Base-by-base conservation (phyloP, 495 filamentous ascomycete genomes). In the Daldinia caldariorum region DNA sequence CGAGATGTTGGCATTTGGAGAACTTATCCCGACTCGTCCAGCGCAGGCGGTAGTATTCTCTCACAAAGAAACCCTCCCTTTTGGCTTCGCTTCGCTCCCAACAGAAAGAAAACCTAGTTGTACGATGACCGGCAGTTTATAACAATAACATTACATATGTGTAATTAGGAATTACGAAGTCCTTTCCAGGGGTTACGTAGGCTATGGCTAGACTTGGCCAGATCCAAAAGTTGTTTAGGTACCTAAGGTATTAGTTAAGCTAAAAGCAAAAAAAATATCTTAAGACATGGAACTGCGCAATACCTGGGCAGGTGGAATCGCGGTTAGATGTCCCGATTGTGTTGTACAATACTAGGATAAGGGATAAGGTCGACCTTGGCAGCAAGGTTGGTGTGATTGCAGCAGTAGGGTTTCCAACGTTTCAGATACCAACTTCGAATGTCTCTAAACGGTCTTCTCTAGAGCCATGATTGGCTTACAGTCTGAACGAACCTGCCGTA, bases 371-470 rank as follows among this genome's bases (percentile, higher is more conserved):
- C n/a, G n/a, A n/a, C n/a, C n/a, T n/a, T n/a, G n/a, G n/a, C n/a
- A n/a, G n/a, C n/a, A n/a, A n/a, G n/a, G n/a, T n/a, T n/a, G n/a
- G 51, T n/a, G 13, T 1, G 14, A 22, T 51, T 14, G 49, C 22
- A 47, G 43, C 8, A 47, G 43, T 47, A 47, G 43, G 43, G 49
- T 65, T 43, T 59, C 56, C n/a, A 51, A 61, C 14, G 67, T 70
- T 70, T 70, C 67, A 70, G 38, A 39, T 60, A 47, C 43, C n/a
- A 47, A 47, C 41, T 53, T 4, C n/a, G 39, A 31, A 38, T 47
- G 29, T n/a, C 43, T 34, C 51, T 38, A 45, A 51, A 56, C 29
- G n/a, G 20, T 7, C 37, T 49, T 41, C 16, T 39, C 14, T 16
- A 35, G 5, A 34, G 57, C 49, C 31, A 2, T 51, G 56, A 70